Evolutionary conservation across 768 basidiomycete species (phyloP).

Genomic region (Pleurotus giganteus): DNA sequence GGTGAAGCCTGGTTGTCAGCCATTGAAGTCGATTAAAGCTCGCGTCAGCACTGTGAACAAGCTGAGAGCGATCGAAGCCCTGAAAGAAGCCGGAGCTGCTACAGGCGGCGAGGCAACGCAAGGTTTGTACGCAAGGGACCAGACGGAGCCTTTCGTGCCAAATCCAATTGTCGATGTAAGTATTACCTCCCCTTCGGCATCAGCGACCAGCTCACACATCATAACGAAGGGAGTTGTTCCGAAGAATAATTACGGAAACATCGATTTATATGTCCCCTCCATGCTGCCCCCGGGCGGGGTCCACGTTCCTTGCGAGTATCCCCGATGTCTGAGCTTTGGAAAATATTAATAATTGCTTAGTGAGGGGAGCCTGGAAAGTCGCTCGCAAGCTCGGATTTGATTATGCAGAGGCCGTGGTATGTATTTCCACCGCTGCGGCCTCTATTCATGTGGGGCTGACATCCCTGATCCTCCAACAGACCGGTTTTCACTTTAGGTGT

Average conservation of each 20-base stretch:
- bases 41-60: constrained; percentile 78
- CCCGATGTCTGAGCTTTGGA: background rate
- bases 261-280: constrained; percentile 91
- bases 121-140: constrained; percentile 79
- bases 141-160: constrained; percentile 82
- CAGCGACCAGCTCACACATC: background rate
- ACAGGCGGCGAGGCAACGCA: constrained; percentile 68
- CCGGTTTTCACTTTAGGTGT: constrained; percentile 95
- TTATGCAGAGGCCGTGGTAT: constrained; percentile 94
- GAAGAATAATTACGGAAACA: constrained; percentile 95
- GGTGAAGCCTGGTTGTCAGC: constrained; percentile 72
- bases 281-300: constrained; percentile 90
- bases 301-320: constrained; percentile 84
- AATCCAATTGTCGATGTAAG: constrained; percentile 82
- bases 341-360: constrained; percentile 34
- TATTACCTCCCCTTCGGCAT: constrained; percentile 15
- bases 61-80: constrained; percentile 60
- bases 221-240: constrained; percentile 78
- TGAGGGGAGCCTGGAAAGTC: constrained; percentile 85
- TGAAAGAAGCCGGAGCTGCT: constrained; percentile 39
- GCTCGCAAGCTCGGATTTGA: constrained; percentile 86
- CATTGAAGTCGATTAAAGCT: constrained; percentile 88
- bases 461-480: constrained; percentile 45
- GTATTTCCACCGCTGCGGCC: background rate
- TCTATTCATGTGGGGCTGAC: constrained; percentile 1